Percentiles rank a stretch among this genome's conserved stretches.
Conservation (phyloP, 805 yeast genomes). For the Candida maris region DNA sequence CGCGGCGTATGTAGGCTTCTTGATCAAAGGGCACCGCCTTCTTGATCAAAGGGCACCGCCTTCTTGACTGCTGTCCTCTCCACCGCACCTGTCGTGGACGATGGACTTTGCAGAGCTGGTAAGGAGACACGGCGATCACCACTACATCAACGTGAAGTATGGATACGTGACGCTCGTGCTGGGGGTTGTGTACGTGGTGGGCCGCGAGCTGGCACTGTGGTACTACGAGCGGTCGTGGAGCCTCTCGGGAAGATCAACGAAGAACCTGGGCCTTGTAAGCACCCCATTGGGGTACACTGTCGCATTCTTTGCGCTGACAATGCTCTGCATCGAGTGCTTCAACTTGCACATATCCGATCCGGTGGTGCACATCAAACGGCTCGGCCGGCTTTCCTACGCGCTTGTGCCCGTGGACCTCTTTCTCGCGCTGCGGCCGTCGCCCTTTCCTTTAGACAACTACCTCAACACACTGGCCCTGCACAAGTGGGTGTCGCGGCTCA, state of each 20-base stretch:
- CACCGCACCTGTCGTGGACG: neutral
- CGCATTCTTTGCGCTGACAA: constrained; percentile 28
- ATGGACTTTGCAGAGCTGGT: constrained; percentile 5
- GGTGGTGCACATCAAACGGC: constrained; percentile 44
- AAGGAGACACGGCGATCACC: constrained; percentile 50
- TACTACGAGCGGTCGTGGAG: constrained; percentile 36
- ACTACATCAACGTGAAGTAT: constrained; percentile 54
- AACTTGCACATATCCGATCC: constrained; percentile 34
- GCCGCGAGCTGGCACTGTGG: constrained; percentile 33
- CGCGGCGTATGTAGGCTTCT: too few relatives aligned
- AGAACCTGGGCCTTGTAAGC: constrained; percentile 29
- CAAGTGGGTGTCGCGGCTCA: constrained; percentile 66
- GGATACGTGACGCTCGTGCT: constrained; percentile 51
- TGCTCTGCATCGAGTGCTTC: constrained; percentile 32
- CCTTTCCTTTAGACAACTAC: constrained; percentile 45
- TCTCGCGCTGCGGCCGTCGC: constrained; percentile 55
- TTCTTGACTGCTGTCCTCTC: too few relatives aligned
- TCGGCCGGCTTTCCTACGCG: constrained; percentile 59
- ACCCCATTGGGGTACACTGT: constrained; percentile 29
- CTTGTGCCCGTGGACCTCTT: constrained; percentile 56
- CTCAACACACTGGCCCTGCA: constrained; percentile 55
- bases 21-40: too few relatives aligned
- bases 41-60: too few relatives aligned
- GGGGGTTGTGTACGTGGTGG: constrained; percentile 37
- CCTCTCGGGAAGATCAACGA: constrained; percentile 36